Percentiles rank a stretch among this genome's conserved stretches.
Conservation (phyloP, 352 stramenopile genomes). For the Pelagophyceae sp. region DNA sequence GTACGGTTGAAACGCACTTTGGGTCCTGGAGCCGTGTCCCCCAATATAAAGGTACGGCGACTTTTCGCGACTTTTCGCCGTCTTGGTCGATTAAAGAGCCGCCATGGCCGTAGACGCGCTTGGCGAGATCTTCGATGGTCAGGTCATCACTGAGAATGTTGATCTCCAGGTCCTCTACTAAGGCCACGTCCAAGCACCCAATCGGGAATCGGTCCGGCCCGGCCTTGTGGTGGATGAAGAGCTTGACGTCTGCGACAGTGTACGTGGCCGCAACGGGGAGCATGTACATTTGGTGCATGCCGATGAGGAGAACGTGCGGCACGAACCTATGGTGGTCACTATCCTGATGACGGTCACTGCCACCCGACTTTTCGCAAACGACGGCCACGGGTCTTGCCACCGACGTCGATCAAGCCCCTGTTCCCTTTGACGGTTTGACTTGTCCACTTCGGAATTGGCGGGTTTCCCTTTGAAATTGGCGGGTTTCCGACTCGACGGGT, state of each 20-base stretch:
- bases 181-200: background rate
- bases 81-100: background rate
- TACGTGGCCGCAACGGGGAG: slow-evolving; percentile 3
- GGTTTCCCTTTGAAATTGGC: too few relatives aligned
- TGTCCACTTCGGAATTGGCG: too few relatives aligned
- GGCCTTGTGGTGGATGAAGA: slow-evolving; percentile 12
- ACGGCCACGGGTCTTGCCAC: too few relatives aligned
- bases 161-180: slow-evolving; percentile 8
- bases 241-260: slow-evolving; percentile 10
- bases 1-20: too few relatives aligned
- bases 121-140: background rate
- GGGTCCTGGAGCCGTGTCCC: slow-evolving; percentile 8
- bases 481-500: too few relatives aligned
- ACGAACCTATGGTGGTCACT: too few relatives aligned
- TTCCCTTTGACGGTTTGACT: too few relatives aligned
- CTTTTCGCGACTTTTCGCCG: background rate
- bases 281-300: slow-evolving; percentile 7
- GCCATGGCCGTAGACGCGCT: slow-evolving; percentile 2
- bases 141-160: background rate
- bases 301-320: background rate
- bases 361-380: too few relatives aligned
- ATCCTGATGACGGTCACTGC: too few relatives aligned
- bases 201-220: background rate
- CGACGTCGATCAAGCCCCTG: too few relatives aligned
- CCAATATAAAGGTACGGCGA: slow-evolving; percentile 7